These are phyloP conservation scores for Cicer yamashitae DNA, from an alignment of 306 rosid species.

Conservation along the genomic window DNA sequence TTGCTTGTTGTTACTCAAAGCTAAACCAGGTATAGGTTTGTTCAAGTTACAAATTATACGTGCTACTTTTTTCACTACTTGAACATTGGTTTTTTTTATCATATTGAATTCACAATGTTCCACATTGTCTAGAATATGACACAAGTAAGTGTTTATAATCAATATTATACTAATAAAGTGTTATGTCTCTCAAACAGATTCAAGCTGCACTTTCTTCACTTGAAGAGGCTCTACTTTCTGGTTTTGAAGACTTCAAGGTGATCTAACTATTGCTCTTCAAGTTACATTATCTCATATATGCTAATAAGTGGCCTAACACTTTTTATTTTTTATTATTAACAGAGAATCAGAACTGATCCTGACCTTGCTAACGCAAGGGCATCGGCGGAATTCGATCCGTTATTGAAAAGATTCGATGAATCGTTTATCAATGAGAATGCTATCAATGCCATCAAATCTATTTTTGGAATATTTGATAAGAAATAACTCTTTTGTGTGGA, in stretches of 20 bases:
- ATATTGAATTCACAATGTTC: neutral
- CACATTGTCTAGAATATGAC: neutral
- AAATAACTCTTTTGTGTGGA: conserved; percentile 49
- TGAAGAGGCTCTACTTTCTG: conserved; percentile 81
- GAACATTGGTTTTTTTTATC: conserved; percentile 27
- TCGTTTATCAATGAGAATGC: conserved; percentile 97
- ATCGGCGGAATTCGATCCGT: conserved; percentile 66
- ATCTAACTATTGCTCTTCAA: conserved; percentile 7
- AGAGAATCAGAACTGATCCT: conserved; percentile 94
- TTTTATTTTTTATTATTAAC: conserved; percentile 44
- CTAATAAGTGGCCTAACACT: conserved; percentile 39
- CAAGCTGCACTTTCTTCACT: conserved; percentile 97
- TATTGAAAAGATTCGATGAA: conserved; percentile 78
- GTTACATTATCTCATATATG: neutral
- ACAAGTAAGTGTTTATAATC: neutral
- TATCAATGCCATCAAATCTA: conserved; percentile 91
- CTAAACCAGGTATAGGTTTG: conserved; percentile 76
- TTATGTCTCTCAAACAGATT: conserved; percentile 52
- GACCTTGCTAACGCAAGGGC: conserved; percentile 74
- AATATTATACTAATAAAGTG: neutral
- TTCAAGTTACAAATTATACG: conserved; percentile 11
- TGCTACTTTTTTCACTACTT: conserved; percentile 11
- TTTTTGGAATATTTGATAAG: conserved; percentile 81
- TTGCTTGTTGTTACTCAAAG: conserved; percentile 93
- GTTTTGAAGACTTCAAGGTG: conserved; percentile 98